Base-by-base conservation (phyloP, 495 filamentous ascomycete species). In the Penicillium lividum region DNA sequence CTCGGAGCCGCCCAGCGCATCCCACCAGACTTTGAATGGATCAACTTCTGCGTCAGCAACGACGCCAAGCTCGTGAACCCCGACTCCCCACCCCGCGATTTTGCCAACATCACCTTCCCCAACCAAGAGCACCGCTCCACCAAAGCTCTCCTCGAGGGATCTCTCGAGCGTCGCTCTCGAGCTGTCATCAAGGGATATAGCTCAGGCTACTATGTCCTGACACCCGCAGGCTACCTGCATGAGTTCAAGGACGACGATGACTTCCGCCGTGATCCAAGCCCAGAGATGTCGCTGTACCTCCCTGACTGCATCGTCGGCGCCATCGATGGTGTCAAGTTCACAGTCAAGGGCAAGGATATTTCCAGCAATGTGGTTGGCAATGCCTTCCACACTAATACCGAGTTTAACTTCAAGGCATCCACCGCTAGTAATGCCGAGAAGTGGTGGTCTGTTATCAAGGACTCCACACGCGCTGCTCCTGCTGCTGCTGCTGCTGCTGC, bases 241-340 rank as follows among this genome's bases (percentile, higher is more conserved):
- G 94, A 98, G 68, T 98, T 95, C 81, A 96, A 96, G 71, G 91
- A 93, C 66, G 87, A 87, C 68, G 93, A 98, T 72, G 88, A 96
- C 68, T 77, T 90, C 67, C 82, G 81, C 52, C 82, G 82, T 62
- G 95, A 98, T 58, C 92, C 93, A 7, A 72, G 77, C 27, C 95
- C 93, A 0, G 92, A 98, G 69, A 77, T 92, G 8, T 92, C 89
- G 25, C 86, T 98, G 53, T 98, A 92, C 70, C 84, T 98, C 7
- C 94, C 94, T 45, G 95, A 98, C 68, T 95, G 93, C 66, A 74
- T 84, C 27, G 80, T 98, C 56, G 91, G 93, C 55, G 80, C 80
- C 5, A 79, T 91, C 42, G 83, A 80, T 60, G 92, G 87, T 43
- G 80, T 84, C 61, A 97, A 96, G 70, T 97, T 98, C 85, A 88